Conservation (phyloP, 2,329 filamentous ascomycete species). For the Zasmidium cellare region DNA sequence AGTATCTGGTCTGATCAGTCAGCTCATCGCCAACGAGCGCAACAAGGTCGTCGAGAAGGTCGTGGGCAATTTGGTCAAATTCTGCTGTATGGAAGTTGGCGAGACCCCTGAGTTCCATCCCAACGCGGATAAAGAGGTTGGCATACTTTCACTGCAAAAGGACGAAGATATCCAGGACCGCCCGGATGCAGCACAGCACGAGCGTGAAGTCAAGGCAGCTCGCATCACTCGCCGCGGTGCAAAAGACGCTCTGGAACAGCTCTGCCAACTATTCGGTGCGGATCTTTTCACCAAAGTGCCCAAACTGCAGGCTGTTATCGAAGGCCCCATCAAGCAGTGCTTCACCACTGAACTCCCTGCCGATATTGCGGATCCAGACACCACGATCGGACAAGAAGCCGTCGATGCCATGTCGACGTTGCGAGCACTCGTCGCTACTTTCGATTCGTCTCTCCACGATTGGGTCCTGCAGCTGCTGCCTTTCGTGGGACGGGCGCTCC, state of each 20-base stretch:
- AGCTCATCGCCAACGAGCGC: slow-evolving; percentile 78
- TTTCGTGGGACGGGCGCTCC: slow-evolving; percentile 80
- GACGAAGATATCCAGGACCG: slow-evolving; percentile 96
- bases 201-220: slow-evolving; percentile 82
- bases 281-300: slow-evolving; percentile 80
- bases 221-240: slow-evolving; percentile 88
- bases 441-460: slow-evolving; percentile 70
- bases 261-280: slow-evolving; percentile 76
- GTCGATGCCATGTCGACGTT: slow-evolving; percentile 93
- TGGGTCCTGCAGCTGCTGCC: slow-evolving; percentile 85
- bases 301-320: slow-evolving; percentile 77
- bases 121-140: slow-evolving; percentile 74
- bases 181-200: slow-evolving; percentile 85
- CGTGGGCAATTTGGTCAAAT: slow-evolving; percentile 92
- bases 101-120: slow-evolving; percentile 94
- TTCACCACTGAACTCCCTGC: slow-evolving; percentile 69
- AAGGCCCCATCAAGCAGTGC: slow-evolving; percentile 72
- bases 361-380: slow-evolving; percentile 71
- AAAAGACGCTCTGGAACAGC: slow-evolving; percentile 87
- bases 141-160: slow-evolving; percentile 91
- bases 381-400: slow-evolving; percentile 81
- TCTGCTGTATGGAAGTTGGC: slow-evolving; percentile 94
- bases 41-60: slow-evolving; percentile 91
- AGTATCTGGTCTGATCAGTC: slow-evolving; percentile 79
- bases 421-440: slow-evolving; percentile 87